Evolutionary conservation across 169 alveolate genomes (phyloP), one percentile per base, ranked within the genome.

Genomic region (Theileria annulata): DNA sequence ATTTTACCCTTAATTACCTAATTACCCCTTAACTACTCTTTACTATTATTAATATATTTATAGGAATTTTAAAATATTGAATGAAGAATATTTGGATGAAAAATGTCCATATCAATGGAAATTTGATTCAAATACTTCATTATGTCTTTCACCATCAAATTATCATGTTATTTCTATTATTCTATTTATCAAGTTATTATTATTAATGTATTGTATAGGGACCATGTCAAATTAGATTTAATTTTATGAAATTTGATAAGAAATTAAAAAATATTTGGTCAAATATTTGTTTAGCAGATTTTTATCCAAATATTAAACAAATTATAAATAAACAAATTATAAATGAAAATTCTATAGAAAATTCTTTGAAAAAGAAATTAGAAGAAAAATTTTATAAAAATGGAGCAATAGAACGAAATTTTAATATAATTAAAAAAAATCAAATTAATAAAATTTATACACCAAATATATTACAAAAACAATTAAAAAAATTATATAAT

Each of bases 201-300:
- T n/a, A n/a, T n/a, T 68, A 48, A 3, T 23, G 48, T 23, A 68
- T 17, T 19, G 70, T 35, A 3, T 47, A 80, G 75, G 92, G 92
- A 8, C 92, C 94, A 28, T 90, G 94, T 30, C 87, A 78, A 49
- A 64, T 84, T 37, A 58, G 89, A 12, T 30, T 80, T n/a, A 78
- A 90, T 76, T 87, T 90, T 59, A 77, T 78, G 49, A 63, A 77
- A 49, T 86, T 77, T 48, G 85, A 84, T 9, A 35, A 66, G n/a
- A 75, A 73, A 31, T 86, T 77, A 71, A 90, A 87, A 79, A 85
- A 77, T 59, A 66, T 90, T 10, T 90, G 94, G 94, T 84, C 93
- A 10, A 67, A 48, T 31, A 70, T 77, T 21, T 90, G 94, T 33
- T 70, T 83, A 35, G 87, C 51, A 9, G 56, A 59, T 28, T 90